Conservation (phyloP, 1,284 basidiomycete genomes). For the Ceratobasidium sp. region DNA sequence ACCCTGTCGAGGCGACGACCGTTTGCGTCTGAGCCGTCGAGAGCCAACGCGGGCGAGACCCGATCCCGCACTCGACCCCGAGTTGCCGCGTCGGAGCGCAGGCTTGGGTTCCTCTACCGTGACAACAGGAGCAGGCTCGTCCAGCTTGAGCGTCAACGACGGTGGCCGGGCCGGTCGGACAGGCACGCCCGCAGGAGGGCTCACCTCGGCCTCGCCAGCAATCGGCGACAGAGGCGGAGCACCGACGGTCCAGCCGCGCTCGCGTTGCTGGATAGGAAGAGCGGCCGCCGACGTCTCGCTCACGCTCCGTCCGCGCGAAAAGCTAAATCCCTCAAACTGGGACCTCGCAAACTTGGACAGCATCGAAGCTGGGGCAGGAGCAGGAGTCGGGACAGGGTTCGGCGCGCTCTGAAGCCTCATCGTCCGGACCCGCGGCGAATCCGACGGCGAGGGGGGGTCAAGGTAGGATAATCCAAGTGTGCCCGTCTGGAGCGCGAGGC, state of each 20-base stretch:
- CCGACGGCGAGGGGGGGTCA: not conserved
- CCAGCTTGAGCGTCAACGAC: conserved; percentile 1
- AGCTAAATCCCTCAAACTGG: conserved; percentile 17
- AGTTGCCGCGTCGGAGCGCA: not conserved
- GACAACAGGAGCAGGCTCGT: not conserved
- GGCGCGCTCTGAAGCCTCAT: conserved; percentile 18
- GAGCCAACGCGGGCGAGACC: conserved; percentile 7
- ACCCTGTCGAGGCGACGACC: conserved; percentile 25
- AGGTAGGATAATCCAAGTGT: not conserved
- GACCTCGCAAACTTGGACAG: conserved; percentile 25
- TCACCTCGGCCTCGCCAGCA: not conserved
- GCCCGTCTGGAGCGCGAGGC: not conserved
- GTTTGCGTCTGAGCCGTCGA: conserved; percentile 3
- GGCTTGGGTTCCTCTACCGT: not conserved
- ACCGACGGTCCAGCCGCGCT: conserved; percentile 13
- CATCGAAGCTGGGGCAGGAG: not conserved
- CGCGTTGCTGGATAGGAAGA: not conserved
- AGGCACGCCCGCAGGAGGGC: not conserved
- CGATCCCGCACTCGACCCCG: conserved; percentile 20
- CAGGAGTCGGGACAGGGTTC: not conserved
- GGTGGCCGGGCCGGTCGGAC: conserved; percentile 25
- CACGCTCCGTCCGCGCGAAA: conserved; percentile 22
- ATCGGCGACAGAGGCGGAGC: conserved; percentile 5
- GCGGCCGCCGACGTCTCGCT: not conserved
- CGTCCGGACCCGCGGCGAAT: not conserved